phyloP scores from a whole-genome alignment of 129 eudicot genomes.

The Chrysanthemum lavandulifolium region DNA sequence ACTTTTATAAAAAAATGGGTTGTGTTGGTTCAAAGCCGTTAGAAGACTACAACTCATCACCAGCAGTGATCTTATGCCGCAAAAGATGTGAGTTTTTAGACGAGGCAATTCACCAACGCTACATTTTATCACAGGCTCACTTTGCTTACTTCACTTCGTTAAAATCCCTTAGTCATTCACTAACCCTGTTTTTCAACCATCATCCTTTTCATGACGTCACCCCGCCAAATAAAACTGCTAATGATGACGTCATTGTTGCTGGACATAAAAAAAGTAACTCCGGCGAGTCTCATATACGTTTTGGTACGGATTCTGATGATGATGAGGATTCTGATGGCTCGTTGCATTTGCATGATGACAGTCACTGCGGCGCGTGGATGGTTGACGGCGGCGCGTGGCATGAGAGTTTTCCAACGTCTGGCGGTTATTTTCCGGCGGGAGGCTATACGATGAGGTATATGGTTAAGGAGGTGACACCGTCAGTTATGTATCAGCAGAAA shows the following conservation, averaged over 20 bases:
- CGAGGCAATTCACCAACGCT: constrained; percentile 76
- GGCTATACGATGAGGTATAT: constrained; percentile 62
- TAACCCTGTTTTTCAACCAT: constrained; percentile 51
- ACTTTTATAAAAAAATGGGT: constrained; percentile 46
- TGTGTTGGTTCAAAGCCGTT: constrained; percentile 78
- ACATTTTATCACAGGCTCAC: constrained; percentile 64
- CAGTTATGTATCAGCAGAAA: constrained; percentile 69
- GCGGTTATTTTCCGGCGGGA: constrained; percentile 19
- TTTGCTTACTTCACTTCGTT: constrained; percentile 67
- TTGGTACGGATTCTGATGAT: constrained; percentile 60
- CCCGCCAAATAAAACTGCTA: background rate
- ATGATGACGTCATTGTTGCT: background rate
- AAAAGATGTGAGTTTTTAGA: constrained; percentile 61
- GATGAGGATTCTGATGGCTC: constrained; percentile 39
- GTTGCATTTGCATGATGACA: constrained; percentile 44
- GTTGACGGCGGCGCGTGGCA: background rate
- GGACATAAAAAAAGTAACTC: constrained; percentile 51
- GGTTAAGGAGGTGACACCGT: constrained; percentile 56
- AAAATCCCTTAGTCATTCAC: constrained; percentile 55
- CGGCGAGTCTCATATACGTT: constrained; percentile 65
- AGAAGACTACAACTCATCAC: constrained; percentile 33
- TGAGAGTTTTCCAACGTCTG: background rate
- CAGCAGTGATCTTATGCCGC: constrained; percentile 70
- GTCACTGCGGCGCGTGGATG: constrained; percentile 7
- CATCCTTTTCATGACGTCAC: background rate